A percentile compares a stretch with the other conserved stretches of the same genome.
These are phyloP conservation scores for Breviolum minutum DNA, from an alignment of 73 alveolate species.

Conservation along the genomic window DNA sequence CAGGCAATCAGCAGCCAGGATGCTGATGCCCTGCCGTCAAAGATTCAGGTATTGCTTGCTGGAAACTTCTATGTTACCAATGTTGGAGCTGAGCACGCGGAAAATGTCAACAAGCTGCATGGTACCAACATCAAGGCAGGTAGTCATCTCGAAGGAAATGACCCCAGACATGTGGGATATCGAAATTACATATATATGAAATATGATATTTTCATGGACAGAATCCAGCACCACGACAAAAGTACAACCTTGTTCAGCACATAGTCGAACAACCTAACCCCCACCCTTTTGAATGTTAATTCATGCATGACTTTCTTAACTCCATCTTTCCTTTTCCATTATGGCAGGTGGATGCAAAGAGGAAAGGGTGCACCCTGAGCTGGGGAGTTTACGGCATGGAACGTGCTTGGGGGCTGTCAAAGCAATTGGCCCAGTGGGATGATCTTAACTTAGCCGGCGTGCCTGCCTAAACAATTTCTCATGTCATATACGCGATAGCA, in stretches of 20 bases:
- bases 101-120: neutral
- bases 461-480: neutral
- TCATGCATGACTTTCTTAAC: neutral
- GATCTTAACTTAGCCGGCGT: neutral
- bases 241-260: neutral
- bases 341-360: neutral
- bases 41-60: constrained; percentile 24
- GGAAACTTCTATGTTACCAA: neutral
- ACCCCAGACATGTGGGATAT: no score
- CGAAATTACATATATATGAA: neutral
- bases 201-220: neutral
- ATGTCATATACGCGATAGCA: neutral
- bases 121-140: constrained; percentile 9
- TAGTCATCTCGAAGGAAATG: no score
- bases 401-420: neutral
- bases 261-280: no score
- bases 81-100: neutral
- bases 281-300: no score
- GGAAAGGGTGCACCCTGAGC: constrained; percentile 14
- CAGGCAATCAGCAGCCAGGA: neutral
- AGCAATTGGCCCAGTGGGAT: constrained; percentile 12
- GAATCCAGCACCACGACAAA: neutral
- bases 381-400: neutral
- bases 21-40: neutral
- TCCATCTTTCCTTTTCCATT: neutral